Evolutionary conservation across 2,329 filamentous ascomycete species (phyloP), one percentile per base, ranked within the genome.

Genomic region (Epichloe typhina): DNA sequence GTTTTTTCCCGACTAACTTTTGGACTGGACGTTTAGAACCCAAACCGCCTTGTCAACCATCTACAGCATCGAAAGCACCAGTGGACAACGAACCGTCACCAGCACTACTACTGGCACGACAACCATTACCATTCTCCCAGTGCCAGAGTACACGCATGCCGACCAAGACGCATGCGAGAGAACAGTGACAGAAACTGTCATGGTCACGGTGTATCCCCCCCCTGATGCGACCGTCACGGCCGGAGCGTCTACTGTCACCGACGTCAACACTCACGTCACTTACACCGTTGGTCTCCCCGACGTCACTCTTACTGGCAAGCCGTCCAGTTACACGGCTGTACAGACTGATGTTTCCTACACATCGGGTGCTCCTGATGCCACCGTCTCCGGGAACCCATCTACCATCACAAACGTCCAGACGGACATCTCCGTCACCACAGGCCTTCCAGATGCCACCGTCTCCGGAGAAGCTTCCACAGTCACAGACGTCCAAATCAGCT

Each of bases 1-100:
- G 2, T 8, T 6, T 7, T 5, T 12, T 6, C 9, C 49, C 23
- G 21, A 13, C 41, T 49, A 15, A 52, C 19, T n/a, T 40, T 31
- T 23, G 41, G 15, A 7, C 52, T 59, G 42, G 13, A 9, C 23
- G 21, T 21, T 9, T 15, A 68, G 66, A 39, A 69, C 66, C 7
- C 59, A 62, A 46, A 67, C 66, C 19, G 56, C 58, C 19, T 52
- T 63, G 41, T 59, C 59, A 21, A 67, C 66, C 41, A 58, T 67
- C 49, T 69, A 66, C 54, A 63, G 57, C 47, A 36, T 38, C 39
- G n/a, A 26, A 23, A 47, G 40, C 46, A 47, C 36, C 19, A 5
- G 40, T 33, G 31, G n/a, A 26, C 9, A 4, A n/a, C 26, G n/a
- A 19, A 54, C 50, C n/a, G 9, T 54, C 11, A 58, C 59, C 40